Base-by-base conservation (phyloP, 805 yeast species). In the Debaryomyces tyrocola region DNA sequence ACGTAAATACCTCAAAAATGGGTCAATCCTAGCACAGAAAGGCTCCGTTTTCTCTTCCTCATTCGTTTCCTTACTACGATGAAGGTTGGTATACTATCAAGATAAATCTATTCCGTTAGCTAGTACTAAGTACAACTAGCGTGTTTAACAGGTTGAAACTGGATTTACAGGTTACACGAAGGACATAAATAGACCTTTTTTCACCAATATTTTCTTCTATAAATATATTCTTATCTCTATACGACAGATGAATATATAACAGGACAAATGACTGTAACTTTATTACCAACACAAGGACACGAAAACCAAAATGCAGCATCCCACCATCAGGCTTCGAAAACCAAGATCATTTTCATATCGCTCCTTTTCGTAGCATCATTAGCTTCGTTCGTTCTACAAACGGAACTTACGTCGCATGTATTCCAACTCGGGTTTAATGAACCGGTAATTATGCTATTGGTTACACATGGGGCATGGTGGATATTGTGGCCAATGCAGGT, bases 381-480 rank as follows among this genome's bases (percentile, higher is more conserved):
- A 48, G 57, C 79, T 6, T 57, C 90, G 3, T 90, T 90, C 65
- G 90, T 90, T 4, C 57, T 76, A 12, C 96, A 89, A 60, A 89
- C 96, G 0, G 96, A 89, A 60, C 70, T 84, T 49, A 87, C 95
- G 1, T 77, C 89, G 6, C 83, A 83, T 46, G 74, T 89, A 5
- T 85, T 87, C 58, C 69, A 73, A 27, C 60, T 70, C 6, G 77
- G 75, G 3, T 89, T 81, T 62, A 61, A 77, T 43, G 90, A 88
- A 58, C 96, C 96, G 0, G 71, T 87, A 18, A 63, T 88, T 20
- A 66, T 85, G 45, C 66, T 84, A n/a, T 63, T 74, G 44, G 64
- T 87, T 14, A 89, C 96, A 0, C 96, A 89, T 58, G 86, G 90
- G 2, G 78, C 84, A 9, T 87, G 94, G 95, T 71, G 82, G 75